Base-by-base conservation (phyloP, 1,284 basidiomycete genomes). In the Tylopilus sp. region DNA sequence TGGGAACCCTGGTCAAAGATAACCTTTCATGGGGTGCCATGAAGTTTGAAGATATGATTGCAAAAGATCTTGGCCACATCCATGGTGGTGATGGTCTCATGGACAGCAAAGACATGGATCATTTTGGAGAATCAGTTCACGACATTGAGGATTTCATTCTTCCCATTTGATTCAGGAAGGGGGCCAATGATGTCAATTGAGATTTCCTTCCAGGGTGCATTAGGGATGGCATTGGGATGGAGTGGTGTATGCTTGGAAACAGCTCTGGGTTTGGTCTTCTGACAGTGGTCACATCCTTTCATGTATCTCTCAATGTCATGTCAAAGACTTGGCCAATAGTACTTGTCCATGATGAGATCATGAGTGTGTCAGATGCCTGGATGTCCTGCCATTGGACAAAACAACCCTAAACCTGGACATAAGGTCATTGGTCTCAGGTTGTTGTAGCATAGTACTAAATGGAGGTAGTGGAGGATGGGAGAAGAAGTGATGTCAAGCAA, bases 111-210 rank as follows among this genome's bases (percentile, higher is more conserved):
- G 0, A 48, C 0, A 0, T 42, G 32, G 0, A 61, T 54, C 43
- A 64, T 63, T 13, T 64, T 76, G 0, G 65, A 71, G 10, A 76
- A 65, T 0, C 57, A 43, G 52, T 79, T 28, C 0, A 75, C 68
- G 0, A 77, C 52, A 1, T 73, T 70, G 2, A 77, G 52, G 32
- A 81, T 70, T 0, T 60, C 40, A 52, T 79, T 60, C 32, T 59
- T 70, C 66, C 65, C 19, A 72, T 66, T 7, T 63, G 52, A 0
- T 22, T 45, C n/a, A 0, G 36, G 43, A 0, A 51, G 22, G 0
- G 41, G 48, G 2, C 40, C 41, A 17, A 50, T 50, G 8, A 50
- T 28, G 5, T 50, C 42, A 4, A 46, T 17, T 2, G 39, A 52
- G 2, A 52, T 52, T 1, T 5, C 8, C 11, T 52, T 31, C 50